Conservation (phyloP, 2,329 filamentous ascomycete species). For the Scedosporium aurantiacum region DNA sequence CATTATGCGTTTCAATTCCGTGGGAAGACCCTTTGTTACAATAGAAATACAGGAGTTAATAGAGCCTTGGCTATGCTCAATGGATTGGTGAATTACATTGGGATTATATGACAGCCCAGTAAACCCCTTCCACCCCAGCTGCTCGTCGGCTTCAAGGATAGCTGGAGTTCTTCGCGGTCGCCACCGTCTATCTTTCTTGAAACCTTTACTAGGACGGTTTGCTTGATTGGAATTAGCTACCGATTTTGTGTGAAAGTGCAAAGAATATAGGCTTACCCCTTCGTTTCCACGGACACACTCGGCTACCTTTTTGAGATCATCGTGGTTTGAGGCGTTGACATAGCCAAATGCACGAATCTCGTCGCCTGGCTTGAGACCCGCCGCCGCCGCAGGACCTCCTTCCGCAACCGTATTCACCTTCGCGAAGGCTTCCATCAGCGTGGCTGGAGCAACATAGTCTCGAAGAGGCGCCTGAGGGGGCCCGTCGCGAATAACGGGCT, state of each 20-base stretch:
- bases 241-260: neutral
- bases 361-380: conserved; percentile 73
- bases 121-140: conserved; percentile 87
- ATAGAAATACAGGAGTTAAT: neutral
- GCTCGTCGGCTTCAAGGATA: conserved; percentile 64
- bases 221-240: conserved; percentile 31
- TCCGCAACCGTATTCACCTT: conserved; percentile 75
- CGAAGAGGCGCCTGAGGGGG: neutral
- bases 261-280: conserved; percentile 50
- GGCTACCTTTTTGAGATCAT: conserved; percentile 74
- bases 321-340: conserved; percentile 75
- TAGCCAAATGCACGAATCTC: conserved; percentile 75
- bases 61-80: neutral
- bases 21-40: neutral
- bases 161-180: conserved; percentile 45
- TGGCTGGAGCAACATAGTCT: conserved; percentile 7
- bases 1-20: neutral
- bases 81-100: conserved; percentile 28
- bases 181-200: conserved; percentile 34
- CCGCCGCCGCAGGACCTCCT: conserved; percentile 69
- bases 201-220: conserved; percentile 58
- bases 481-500: neutral
- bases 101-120: conserved; percentile 82
- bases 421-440: conserved; percentile 55
- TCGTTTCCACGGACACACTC: conserved; percentile 84